phyloP scores from a whole-genome alignment of 2,329 filamentous ascomycete species.

The Sporothrix euskadiensis region DNA sequence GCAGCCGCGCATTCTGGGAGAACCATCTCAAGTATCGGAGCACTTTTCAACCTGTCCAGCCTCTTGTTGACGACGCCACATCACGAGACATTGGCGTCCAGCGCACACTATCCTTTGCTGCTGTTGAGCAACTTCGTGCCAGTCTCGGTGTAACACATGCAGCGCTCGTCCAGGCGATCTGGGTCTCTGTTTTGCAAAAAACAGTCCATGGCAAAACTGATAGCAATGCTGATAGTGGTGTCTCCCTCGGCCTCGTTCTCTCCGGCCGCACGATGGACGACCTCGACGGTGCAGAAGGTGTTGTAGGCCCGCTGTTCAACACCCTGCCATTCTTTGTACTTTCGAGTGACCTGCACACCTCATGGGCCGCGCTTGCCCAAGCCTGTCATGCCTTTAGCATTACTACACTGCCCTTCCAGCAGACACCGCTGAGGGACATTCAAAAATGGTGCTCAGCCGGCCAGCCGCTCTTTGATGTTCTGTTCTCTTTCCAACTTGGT shows the following conservation, averaged over 20 bases:
- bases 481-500: slow-evolving; percentile 78
- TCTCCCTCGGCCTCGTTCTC: slow-evolving; percentile 71
- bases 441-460: slow-evolving; percentile 71
- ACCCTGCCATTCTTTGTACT: slow-evolving; percentile 68
- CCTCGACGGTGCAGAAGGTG: slow-evolving; percentile 62
- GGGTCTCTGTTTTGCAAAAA: slow-evolving; percentile 63
- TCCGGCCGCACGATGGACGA: slow-evolving; percentile 76
- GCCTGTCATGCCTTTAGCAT: slow-evolving; percentile 72
- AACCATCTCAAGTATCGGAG: slow-evolving; percentile 49
- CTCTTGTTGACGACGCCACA: slow-evolving; percentile 29
- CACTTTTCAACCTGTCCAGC: slow-evolving; percentile 33
- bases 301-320: slow-evolving; percentile 86
- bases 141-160: slow-evolving; percentile 73
- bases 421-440: slow-evolving; percentile 75
- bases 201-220: slow-evolving; percentile 43
- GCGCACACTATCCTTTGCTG: slow-evolving; percentile 42
- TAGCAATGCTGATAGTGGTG: slow-evolving; percentile 42
- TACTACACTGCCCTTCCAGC: slow-evolving; percentile 68
- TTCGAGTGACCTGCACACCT: slow-evolving; percentile 37
- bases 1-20: slow-evolving; percentile 65
- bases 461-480: slow-evolving; percentile 69
- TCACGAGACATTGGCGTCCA: slow-evolving; percentile 30
- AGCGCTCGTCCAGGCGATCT: slow-evolving; percentile 73
- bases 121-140: slow-evolving; percentile 56
- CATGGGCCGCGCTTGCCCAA: slow-evolving; percentile 61